Evolutionary conservation across 108 stramenopile species (phyloP).

Genomic region (Cylindrotheca fusiformis): DNA sequence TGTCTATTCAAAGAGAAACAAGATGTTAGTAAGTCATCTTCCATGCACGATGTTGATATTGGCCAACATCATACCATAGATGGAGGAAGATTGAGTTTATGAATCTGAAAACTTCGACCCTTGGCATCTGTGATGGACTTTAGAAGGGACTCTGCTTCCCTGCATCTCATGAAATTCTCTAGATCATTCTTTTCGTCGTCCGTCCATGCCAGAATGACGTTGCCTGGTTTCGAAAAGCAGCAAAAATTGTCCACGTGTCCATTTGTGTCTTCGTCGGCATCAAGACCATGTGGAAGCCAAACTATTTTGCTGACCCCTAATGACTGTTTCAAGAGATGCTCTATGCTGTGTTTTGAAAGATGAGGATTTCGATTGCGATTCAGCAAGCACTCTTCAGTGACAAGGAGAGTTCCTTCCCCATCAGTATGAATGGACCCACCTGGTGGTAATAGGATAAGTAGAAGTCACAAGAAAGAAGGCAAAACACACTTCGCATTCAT

Average conservation of each 20-base stretch:
- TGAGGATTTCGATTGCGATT: constrained; percentile 65
- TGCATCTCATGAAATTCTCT: constrained; percentile 47
- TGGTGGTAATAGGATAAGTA: background rate
- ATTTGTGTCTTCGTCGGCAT: constrained; percentile 69
- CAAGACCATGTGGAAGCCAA: constrained; percentile 66
- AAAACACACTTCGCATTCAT: too few relatives aligned
- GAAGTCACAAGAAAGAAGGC: too few relatives aligned
- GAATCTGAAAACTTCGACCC: constrained; percentile 29
- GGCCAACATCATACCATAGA: background rate
- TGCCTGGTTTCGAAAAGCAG: constrained; percentile 59
- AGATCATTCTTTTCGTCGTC: constrained; percentile 39
- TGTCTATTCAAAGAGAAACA: background rate
- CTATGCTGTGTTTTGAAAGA: constrained; percentile 49
- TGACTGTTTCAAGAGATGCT: constrained; percentile 26
- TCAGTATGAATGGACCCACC: constrained; percentile 73
- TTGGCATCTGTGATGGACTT: constrained; percentile 42
- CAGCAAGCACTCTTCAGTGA: constrained; percentile 73
- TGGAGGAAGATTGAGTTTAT: constrained; percentile 49
- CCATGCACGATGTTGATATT: background rate
- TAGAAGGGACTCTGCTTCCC: constrained; percentile 41
- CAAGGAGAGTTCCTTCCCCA: constrained; percentile 74
- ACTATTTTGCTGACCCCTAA: constrained; percentile 54
- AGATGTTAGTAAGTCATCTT: background rate
- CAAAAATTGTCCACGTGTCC: constrained; percentile 80
- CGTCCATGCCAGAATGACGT: constrained; percentile 66